Base-by-base conservation (phyloP, 208 protist species). In the Chromosphaera perkinsii region DNA sequence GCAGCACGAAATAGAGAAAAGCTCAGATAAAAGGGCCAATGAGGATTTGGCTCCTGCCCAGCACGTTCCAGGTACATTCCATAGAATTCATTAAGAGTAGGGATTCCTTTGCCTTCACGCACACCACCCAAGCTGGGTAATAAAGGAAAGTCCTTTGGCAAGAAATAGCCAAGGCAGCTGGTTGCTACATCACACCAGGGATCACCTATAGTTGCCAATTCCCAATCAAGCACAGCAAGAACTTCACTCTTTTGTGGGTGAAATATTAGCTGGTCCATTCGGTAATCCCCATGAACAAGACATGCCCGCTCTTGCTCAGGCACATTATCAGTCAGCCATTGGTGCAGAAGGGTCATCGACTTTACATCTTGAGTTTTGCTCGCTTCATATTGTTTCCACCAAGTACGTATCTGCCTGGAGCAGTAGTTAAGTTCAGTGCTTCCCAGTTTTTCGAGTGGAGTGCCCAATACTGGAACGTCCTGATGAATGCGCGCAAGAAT, bases 211-310 rank as follows among this genome's bases (percentile, higher is more conserved):
- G 86, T 88, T n/a, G 64, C 73, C n/a, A 91, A 57, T 65, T 91
- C 86, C 85, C 85, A 91, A 61, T 91, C 86, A 4, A 90, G 61
- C 20, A 89, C 71, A n/a, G 77, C 85, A 0, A 89, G 66, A 32
- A 89, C 59, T 22, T 51, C 48, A 20, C 45, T 43, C 62, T 85
- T 64, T 4, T 79, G 84, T 5, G 84, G 82, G 58, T 89, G 84
- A 51, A 88, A 81, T 0, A 89, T 78, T 9, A 85, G 20, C 51
- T 86, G 85, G 52, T 84, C 78, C 31, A 88, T 31, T 1, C 66
- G 36, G 56, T 58, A 73, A 42, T 73, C 67, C 32, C 67, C 67
- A 36, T 73, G 67, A 5, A 73, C 67, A 32, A 73, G 37, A 20
- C 51, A 31, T 2, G 54, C 24, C 36, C 32, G 12, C 0, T 43